A percentile compares a stretch with the other conserved stretches of the same genome.
These are phyloP conservation scores for Ormosia semicastrata DNA, from an alignment of 306 rosid species.

Conservation along the genomic window DNA sequence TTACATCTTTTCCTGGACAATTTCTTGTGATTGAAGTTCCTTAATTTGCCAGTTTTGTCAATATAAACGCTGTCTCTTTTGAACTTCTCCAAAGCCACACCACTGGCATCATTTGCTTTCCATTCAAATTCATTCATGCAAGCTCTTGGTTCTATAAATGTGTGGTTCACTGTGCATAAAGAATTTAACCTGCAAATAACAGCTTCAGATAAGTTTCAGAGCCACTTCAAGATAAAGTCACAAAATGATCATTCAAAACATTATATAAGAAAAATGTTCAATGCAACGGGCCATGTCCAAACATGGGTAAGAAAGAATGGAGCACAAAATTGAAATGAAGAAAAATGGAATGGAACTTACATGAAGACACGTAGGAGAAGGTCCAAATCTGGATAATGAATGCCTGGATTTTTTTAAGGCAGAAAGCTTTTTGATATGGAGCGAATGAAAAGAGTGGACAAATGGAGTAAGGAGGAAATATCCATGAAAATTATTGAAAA, in stretches of 20 bases:
- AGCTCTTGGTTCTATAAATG: constrained; percentile 35
- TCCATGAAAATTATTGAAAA: constrained; percentile 14
- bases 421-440: not conserved
- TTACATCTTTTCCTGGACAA: constrained; percentile 81
- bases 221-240: not conserved
- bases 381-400: constrained; percentile 35
- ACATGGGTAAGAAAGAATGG: not conserved
- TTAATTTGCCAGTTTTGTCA: constrained; percentile 73
- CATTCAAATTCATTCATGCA: constrained; percentile 35
- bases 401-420: constrained; percentile 4
- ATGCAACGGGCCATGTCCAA: not conserved
- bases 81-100: constrained; percentile 57
- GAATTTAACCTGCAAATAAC: constrained; percentile 33
- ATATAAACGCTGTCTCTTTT: constrained; percentile 69
- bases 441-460: not conserved
- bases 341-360: constrained; percentile 28
- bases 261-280: not conserved
- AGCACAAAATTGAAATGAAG: constrained; percentile 11
- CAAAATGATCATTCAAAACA: not conserved
- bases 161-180: constrained; percentile 28
- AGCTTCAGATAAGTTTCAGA: constrained; percentile 11
- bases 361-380: constrained; percentile 33
- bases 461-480: constrained; percentile 22
- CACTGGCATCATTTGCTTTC: constrained; percentile 49
- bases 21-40: constrained; percentile 82